Percentiles rank a stretch among this genome's conserved stretches.
Evolutionary conservation across 2,329 filamentous ascomycete genomes (phyloP).

Genomic region (Arthrinium puccinioides): DNA sequence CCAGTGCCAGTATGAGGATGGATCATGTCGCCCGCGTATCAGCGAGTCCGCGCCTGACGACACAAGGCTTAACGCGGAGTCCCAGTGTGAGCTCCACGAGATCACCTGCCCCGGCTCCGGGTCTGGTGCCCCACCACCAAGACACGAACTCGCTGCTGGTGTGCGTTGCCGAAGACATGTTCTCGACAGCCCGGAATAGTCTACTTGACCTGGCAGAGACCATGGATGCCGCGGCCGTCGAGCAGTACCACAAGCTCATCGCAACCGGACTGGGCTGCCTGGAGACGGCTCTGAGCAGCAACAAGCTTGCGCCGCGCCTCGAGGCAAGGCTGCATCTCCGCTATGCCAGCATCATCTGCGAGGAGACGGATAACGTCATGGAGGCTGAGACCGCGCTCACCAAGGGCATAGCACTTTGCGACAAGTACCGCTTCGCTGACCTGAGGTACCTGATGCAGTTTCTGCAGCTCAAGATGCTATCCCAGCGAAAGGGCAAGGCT

Average conservation of each 20-base stretch:
- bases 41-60: slow-evolving; percentile 21
- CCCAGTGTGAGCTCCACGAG: slow-evolving; percentile 24
- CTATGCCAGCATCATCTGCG: slow-evolving; percentile 63
- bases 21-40: slow-evolving; percentile 20
- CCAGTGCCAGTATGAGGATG: slow-evolving; percentile 12
- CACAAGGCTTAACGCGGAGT: slow-evolving; percentile 19
- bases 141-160: slow-evolving; percentile 56
- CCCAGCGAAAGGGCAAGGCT: slow-evolving; percentile 63
- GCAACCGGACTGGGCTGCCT: slow-evolving; percentile 67
- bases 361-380: slow-evolving; percentile 70
- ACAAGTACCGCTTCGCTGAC: slow-evolving; percentile 56
- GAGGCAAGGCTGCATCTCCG: slow-evolving; percentile 64
- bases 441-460: slow-evolving; percentile 75
- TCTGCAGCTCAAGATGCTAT: slow-evolving; percentile 61
- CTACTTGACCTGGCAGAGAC: slow-evolving; percentile 40
- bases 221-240: slow-evolving; percentile 42
- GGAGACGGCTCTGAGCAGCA: slow-evolving; percentile 58
- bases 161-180: slow-evolving; percentile 69
- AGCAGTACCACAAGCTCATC: slow-evolving; percentile 66
- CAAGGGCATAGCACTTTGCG: slow-evolving; percentile 64
- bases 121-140: slow-evolving; percentile 34
- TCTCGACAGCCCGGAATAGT: slow-evolving; percentile 55
- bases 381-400: slow-evolving; percentile 66
- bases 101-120: slow-evolving; percentile 22
- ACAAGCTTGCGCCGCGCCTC: slow-evolving; percentile 52